A percentile compares a stretch with the other conserved stretches of the same genome.
These are phyloP conservation scores for Ramaria sp. DNA, from an alignment of 768 basidiomycete species.

Conservation along the genomic window DNA sequence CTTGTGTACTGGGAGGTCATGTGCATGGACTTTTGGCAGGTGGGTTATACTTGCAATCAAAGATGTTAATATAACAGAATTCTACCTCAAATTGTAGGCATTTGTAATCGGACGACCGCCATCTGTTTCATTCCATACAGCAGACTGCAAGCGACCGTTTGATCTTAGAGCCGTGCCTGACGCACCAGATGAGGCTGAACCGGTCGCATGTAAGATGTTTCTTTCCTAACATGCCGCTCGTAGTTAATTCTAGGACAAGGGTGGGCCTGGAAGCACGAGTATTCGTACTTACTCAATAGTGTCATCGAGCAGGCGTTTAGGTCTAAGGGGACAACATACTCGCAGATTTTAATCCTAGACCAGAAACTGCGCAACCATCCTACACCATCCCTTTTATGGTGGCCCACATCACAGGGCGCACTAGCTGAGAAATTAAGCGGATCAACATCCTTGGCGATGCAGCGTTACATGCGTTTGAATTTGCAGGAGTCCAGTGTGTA, in stretches of 20 bases:
- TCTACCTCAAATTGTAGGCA: neutral
- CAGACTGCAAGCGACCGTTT: conserved; percentile 8
- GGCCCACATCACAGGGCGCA: conserved; percentile 3
- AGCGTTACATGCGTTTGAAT: conserved; percentile 9
- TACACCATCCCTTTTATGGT: conserved; percentile 2
- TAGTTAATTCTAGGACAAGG: neutral
- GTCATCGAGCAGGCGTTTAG: conserved; percentile 10
- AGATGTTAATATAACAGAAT: no score
- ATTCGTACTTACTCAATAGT: conserved; percentile 6
- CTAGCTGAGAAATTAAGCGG: conserved; percentile 7
- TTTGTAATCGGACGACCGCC: conserved; percentile 7
- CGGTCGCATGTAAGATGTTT: conserved; percentile 3
- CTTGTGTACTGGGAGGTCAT: conserved; percentile 10
- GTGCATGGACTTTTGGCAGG: conserved; percentile 11
- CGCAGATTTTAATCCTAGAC: conserved; percentile 53
- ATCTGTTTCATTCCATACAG: conserved; percentile 5
- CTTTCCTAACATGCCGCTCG: neutral
- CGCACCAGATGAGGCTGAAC: conserved; percentile 5
- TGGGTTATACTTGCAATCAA: neutral
- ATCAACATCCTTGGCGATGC: conserved; percentile 4
- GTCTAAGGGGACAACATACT: conserved; percentile 33
- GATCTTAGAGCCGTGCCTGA: conserved; percentile 4
- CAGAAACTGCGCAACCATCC: conserved; percentile 59
- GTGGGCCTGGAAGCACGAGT: conserved; percentile 9
- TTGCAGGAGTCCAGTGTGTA: conserved; percentile 8